These are phyloP conservation scores for Acidomyces sp. DNA, from an alignment of 495 filamentous ascomycete species.

Conservation along the genomic window DNA sequence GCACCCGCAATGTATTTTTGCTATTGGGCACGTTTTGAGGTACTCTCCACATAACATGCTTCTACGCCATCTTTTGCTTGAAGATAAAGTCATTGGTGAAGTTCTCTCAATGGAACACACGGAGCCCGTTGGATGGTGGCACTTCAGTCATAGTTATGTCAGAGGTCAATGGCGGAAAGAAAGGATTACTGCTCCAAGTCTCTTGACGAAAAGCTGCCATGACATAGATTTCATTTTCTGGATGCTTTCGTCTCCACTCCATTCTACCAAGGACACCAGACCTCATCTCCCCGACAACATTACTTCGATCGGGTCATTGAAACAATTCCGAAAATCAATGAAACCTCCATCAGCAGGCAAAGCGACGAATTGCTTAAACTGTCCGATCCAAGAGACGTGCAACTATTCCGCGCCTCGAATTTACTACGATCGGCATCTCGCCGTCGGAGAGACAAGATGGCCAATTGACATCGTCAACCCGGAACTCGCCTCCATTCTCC, in stretches of 20 bases:
- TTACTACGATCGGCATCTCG: constrained; percentile 50
- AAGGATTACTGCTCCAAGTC: constrained; percentile 53
- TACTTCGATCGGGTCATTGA: constrained; percentile 55
- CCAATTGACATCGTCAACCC: constrained; percentile 77
- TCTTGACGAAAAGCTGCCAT: constrained; percentile 90
- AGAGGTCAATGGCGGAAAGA: constrained; percentile 87
- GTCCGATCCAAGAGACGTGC: constrained; percentile 58
- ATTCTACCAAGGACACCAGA: constrained; percentile 11
- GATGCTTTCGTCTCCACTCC: constrained; percentile 58
- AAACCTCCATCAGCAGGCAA: constrained; percentile 62
- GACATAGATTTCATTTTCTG: constrained; percentile 87
- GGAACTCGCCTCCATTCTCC: constrained; percentile 66
- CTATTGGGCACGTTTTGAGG: constrained; percentile 47
- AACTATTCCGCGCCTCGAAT: constrained; percentile 72
- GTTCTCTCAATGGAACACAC: constrained; percentile 76
- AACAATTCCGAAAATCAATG: constrained; percentile 55
- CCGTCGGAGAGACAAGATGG: constrained; percentile 50
- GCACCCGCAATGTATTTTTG: constrained; percentile 47
- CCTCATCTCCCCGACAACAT: constrained; percentile 65
- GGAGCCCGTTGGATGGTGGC: constrained; percentile 93
- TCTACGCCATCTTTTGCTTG: constrained; percentile 61
- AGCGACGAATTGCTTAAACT: constrained; percentile 82
- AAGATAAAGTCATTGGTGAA: constrained; percentile 68
- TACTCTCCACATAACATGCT: constrained; percentile 87
- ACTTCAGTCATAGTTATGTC: constrained; percentile 89